phyloP scores from a whole-genome alignment of 2,329 filamentous ascomycete genomes.

The Cladophialophora chaetospira region DNA sequence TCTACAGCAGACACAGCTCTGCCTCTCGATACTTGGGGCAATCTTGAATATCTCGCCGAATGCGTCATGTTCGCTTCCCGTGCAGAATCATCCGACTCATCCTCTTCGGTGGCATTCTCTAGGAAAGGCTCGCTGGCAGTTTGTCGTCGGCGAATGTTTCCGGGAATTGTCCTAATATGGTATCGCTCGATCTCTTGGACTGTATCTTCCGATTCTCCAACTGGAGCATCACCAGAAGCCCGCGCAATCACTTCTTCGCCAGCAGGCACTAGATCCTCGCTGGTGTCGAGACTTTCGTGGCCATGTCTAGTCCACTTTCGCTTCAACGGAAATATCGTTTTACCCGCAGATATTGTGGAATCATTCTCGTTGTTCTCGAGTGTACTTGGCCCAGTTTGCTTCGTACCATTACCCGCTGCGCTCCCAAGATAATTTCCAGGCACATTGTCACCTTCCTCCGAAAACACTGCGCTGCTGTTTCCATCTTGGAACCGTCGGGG shows the following conservation, averaged over 20 bases:
- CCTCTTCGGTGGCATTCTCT: not conserved
- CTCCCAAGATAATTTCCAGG: not conserved
- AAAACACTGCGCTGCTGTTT: not conserved
- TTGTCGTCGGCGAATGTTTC: conserved; percentile 1
- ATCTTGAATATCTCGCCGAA: conserved; percentile 6
- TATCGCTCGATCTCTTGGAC: not conserved
- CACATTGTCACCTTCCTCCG: not conserved
- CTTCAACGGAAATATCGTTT: conserved; percentile 2
- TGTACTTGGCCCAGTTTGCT: not conserved
- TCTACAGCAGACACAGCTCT: conserved; percentile 8
- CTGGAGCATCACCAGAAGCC: not conserved
- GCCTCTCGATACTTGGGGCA: not conserved
- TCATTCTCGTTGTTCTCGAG: conserved; percentile 3
- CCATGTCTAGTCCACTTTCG: conserved; percentile 1
- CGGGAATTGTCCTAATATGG: not conserved
- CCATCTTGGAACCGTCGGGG: conserved; percentile 10
- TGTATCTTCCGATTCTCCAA: not conserved
- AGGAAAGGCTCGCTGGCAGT: conserved; percentile 11
- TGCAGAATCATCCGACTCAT: conserved; percentile 5
- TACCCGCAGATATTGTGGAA: not conserved
- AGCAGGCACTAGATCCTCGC: not conserved
- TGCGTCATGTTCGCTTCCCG: not conserved
- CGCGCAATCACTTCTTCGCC: not conserved
- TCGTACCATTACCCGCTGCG: not conserved
- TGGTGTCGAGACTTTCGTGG: not conserved